Evolutionary conservation across 441 rosid species (phyloP).

Genomic region (Macaranga tanarius): DNA sequence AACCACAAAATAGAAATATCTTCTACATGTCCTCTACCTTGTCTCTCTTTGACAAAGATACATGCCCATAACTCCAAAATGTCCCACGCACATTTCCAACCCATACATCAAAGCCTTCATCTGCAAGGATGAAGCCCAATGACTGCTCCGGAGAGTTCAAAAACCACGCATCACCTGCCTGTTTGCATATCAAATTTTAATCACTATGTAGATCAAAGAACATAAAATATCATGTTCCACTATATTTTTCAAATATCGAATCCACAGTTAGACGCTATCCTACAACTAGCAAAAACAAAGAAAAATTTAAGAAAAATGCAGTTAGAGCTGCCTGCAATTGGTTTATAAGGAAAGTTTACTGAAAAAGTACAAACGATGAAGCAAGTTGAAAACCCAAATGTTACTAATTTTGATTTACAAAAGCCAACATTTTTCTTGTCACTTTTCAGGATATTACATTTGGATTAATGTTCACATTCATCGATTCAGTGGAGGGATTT

Average conservation of each 20-base stretch:
- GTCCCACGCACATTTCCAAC: conserved; percentile 92
- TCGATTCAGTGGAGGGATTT: too few relatives aligned
- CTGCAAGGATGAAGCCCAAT: conserved; percentile 80
- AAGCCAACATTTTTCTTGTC: too few relatives aligned
- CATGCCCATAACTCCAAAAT: conserved; percentile 78
- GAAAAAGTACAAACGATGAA: too few relatives aligned
- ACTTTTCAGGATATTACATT: too few relatives aligned
- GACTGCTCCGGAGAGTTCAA: conserved; percentile 65
- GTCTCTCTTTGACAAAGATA: conserved; percentile 59
- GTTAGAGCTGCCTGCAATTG: too few relatives aligned
- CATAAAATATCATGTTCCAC: neutral
- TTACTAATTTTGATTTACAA: too few relatives aligned
- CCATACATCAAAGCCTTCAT: conserved; percentile 89
- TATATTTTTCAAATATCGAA: neutral
- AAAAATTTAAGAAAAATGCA: too few relatives aligned
- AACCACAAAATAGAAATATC: conserved; percentile 3
- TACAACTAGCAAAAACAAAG: neutral
- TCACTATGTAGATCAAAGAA: conserved; percentile 9
- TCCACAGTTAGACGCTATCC: neutral
- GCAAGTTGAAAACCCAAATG: too few relatives aligned
- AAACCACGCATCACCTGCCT: conserved; percentile 93
- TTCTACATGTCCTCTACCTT: conserved; percentile 51
- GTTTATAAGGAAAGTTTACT: too few relatives aligned
- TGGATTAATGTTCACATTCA: too few relatives aligned
- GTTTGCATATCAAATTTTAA: conserved; percentile 9